Evolutionary conservation across 345 rosid species (phyloP).

Genomic region (Sisymbrium irio): DNA sequence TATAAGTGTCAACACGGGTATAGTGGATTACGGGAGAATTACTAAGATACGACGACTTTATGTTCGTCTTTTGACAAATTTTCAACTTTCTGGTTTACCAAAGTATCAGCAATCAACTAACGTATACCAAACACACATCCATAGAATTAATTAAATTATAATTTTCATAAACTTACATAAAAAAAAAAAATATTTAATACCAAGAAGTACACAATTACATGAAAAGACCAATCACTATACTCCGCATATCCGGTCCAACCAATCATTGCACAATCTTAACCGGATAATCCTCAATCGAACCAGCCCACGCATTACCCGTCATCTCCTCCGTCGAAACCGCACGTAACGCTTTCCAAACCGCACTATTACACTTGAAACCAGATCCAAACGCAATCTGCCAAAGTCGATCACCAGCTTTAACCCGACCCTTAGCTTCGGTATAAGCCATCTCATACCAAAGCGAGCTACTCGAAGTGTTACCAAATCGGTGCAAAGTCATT

Average conservation of each 20-base stretch:
- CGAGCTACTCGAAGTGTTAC: slow-evolving; percentile 90
- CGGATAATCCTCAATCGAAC: slow-evolving; percentile 59
- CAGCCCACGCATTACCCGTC: slow-evolving; percentile 69
- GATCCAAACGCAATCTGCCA: slow-evolving; percentile 99
- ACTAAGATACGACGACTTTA: not conserved
- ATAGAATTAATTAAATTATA: slow-evolving; percentile 31
- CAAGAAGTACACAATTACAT: slow-evolving; percentile 15
- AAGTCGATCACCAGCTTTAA: slow-evolving; percentile 61
- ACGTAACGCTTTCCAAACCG: slow-evolving; percentile 83
- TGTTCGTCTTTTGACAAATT: not conserved
- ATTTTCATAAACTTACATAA: slow-evolving; percentile 10
- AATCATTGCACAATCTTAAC: slow-evolving; percentile 42
- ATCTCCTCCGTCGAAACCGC: slow-evolving; percentile 36
- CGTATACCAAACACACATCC: slow-evolving; percentile 22
- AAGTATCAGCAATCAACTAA: slow-evolving; percentile 15
- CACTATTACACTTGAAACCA: slow-evolving; percentile 93
- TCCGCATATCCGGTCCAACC: slow-evolving; percentile 7
- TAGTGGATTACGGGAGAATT: not conserved
- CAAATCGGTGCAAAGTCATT: slow-evolving; percentile 86
- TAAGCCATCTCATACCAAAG: slow-evolving; percentile 92
- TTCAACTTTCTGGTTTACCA: slow-evolving; percentile 27
- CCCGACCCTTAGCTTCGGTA: slow-evolving; percentile 86
- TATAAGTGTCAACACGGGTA: slow-evolving; percentile 10
- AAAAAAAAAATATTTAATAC: not conserved
- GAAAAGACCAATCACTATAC: not conserved